Conservation (phyloP, 805 yeast species). For the Wickerhamiella qilinensis region DNA sequence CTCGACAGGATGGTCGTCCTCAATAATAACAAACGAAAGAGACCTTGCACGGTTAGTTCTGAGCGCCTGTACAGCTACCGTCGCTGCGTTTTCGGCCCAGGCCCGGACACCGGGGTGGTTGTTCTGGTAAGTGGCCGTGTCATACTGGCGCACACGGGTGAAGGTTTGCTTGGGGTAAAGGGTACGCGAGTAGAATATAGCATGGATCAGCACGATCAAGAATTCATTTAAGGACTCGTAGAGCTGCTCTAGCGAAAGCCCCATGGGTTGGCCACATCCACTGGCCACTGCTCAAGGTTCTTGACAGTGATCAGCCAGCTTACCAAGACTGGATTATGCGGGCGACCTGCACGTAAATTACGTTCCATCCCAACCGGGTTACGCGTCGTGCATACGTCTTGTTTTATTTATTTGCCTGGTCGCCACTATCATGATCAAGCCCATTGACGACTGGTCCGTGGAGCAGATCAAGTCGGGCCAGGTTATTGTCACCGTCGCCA, state of each 20-base stretch:
- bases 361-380: too few species aligned
- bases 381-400: too few species aligned
- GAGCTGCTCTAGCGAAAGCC: conserved; percentile 9
- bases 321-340: too few species aligned
- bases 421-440: conserved; percentile 19
- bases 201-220: conserved; percentile 35
- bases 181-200: conserved; percentile 34
- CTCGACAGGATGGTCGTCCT: conserved; percentile 22
- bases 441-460: conserved; percentile 37
- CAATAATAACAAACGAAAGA: conserved; percentile 24
- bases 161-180: conserved; percentile 41
- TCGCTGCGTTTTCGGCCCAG: conserved; percentile 28
- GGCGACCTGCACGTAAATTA: too few species aligned
- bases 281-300: too few species aligned
- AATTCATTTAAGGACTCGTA: conserved; percentile 29
- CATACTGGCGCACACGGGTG: conserved; percentile 27
- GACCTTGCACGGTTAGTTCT: not conserved
- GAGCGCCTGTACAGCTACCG: conserved; percentile 16
- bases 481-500: conserved; percentile 63
- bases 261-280: too few species aligned
- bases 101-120: conserved; percentile 32
- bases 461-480: conserved; percentile 82
- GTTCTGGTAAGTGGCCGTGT: conserved; percentile 26
- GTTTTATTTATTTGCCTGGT: too few species aligned
- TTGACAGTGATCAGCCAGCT: too few species aligned